A percentile compares a stretch with the other conserved stretches of the same genome.
These are phyloP conservation scores for Eleusine indica DNA, from an alignment of 176 grass and related monocot genomes.

Conservation along the genomic window DNA sequence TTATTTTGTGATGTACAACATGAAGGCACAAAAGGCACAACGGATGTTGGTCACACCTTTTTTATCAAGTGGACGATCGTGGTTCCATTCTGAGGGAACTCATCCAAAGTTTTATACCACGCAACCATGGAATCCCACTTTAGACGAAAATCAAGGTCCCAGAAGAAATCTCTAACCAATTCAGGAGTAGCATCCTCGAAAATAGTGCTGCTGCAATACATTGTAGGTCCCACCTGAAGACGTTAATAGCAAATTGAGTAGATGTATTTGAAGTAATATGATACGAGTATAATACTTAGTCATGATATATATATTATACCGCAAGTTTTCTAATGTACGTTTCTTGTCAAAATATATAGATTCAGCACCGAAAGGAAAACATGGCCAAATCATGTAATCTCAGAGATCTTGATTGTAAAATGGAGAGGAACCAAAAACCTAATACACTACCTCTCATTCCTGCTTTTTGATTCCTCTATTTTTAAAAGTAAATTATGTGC, in stretches of 20 bases:
- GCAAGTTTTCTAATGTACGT: background rate
- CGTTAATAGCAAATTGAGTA: background rate
- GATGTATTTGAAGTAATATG: background rate
- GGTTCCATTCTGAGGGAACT: slow-evolving; percentile 79
- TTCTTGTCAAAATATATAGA: background rate
- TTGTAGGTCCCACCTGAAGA: slow-evolving; percentile 80
- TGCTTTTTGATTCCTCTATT: background rate
- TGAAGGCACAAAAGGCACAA: background rate
- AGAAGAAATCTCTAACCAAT: slow-evolving; percentile 98
- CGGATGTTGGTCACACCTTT: slow-evolving; percentile 56
- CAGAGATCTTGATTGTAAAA: too few relatives aligned
- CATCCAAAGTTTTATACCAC: slow-evolving; percentile 75
- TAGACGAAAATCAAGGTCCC: slow-evolving; percentile 93
- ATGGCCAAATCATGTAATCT: slow-evolving; percentile 6
- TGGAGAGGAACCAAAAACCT: background rate
- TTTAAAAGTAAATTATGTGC: background rate
- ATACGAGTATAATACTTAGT: background rate
- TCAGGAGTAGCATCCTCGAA: slow-evolving; percentile 98
- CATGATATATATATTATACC: slow-evolving; percentile 13
- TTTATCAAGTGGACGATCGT: slow-evolving; percentile 97
- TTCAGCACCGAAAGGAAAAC: background rate
- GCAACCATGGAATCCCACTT: slow-evolving; percentile 97
- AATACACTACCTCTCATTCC: background rate
- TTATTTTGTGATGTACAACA: slow-evolving; percentile 39
- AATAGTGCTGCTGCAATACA: slow-evolving; percentile 76